phyloP scores from a whole-genome alignment of 2,329 filamentous ascomycete species.

The Alternaria gaisen region DNA sequence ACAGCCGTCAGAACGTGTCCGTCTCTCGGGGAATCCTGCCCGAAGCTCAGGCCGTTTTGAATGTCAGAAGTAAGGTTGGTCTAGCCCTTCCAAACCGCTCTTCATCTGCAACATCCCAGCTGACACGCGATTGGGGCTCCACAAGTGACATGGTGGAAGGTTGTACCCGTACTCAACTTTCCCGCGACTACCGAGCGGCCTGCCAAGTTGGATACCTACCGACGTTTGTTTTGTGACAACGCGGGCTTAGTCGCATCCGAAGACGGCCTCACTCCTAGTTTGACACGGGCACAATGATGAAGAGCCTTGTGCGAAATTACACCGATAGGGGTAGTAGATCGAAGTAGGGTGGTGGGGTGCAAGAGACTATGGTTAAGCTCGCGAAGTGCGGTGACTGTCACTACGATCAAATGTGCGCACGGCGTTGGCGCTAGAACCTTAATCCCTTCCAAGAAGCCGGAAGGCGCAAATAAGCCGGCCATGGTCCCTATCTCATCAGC shows the following conservation, averaged over 20 bases:
- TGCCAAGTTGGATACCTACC: slow-evolving; percentile 15
- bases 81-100: slow-evolving; percentile 34
- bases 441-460: slow-evolving; percentile 16
- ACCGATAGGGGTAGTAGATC: neutral
- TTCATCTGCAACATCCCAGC: slow-evolving; percentile 38
- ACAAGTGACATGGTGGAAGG: slow-evolving; percentile 29
- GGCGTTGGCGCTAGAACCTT: slow-evolving; percentile 28
- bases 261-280: neutral
- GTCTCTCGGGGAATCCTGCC: slow-evolving; percentile 41
- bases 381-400: slow-evolving; percentile 19
- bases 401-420: slow-evolving; percentile 19
- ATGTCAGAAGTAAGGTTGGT: slow-evolving; percentile 33
- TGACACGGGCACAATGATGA: neutral
- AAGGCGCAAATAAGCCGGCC: slow-evolving; percentile 16
- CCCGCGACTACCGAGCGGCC: slow-evolving; percentile 38
- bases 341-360: slow-evolving; percentile 32
- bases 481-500: slow-evolving; percentile 20
- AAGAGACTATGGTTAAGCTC: slow-evolving; percentile 15
- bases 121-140: slow-evolving; percentile 41
- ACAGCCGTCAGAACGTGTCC: slow-evolving; percentile 37
- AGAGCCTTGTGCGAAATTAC: neutral
- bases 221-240: slow-evolving; percentile 8
- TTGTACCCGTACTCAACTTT: slow-evolving; percentile 31
- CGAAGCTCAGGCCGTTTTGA: slow-evolving; percentile 40
- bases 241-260: neutral